These are phyloP conservation scores for Boletus tomentosulus DNA, from an alignment of 768 basidiomycete species.

Conservation along the genomic window DNA sequence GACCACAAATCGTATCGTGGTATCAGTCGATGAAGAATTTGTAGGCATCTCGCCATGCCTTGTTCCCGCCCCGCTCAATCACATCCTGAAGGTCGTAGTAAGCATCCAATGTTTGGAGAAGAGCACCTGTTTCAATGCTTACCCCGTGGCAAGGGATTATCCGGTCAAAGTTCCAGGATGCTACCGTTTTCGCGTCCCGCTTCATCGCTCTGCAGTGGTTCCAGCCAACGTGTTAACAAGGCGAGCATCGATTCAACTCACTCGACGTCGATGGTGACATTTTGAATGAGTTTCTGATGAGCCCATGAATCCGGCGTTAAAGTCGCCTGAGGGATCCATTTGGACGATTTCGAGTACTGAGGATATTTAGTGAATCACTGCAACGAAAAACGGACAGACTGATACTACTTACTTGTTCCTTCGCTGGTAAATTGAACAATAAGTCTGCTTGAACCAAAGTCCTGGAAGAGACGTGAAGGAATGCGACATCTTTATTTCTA, in stretches of 20 bases:
- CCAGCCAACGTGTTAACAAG: not conserved
- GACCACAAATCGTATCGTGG: not conserved
- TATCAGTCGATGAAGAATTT: constrained; percentile 24
- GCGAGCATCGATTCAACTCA: constrained; percentile 8
- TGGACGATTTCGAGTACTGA: constrained; percentile 38
- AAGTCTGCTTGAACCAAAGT: constrained; percentile 79
- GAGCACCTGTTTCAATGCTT: constrained; percentile 8
- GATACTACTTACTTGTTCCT: constrained; percentile 56
- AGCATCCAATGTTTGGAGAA: constrained; percentile 4
- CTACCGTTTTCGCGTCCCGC: constrained; percentile 59
- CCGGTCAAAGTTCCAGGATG: constrained; percentile 67
- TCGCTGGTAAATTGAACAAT: constrained; percentile 75
- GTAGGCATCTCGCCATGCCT: constrained; percentile 49
- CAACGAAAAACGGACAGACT: not conserved
- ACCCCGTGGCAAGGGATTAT: constrained; percentile 74
- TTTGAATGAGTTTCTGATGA: constrained; percentile 22
- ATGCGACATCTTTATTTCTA: constrained; percentile 78
- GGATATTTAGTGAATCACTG: not conserved
- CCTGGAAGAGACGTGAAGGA: constrained; percentile 68
- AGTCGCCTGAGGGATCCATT: constrained; percentile 26
- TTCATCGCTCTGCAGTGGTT: constrained; percentile 45
- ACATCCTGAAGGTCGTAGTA: constrained; percentile 40
- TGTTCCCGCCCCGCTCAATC: constrained; percentile 57
- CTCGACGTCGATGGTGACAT: constrained; percentile 25
- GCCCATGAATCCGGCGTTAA: constrained; percentile 31